Percentiles rank a stretch among this genome's conserved stretches.
Conservation (phyloP, 768 basidiomycete genomes). For the Guyanaporus albipodus region DNA sequence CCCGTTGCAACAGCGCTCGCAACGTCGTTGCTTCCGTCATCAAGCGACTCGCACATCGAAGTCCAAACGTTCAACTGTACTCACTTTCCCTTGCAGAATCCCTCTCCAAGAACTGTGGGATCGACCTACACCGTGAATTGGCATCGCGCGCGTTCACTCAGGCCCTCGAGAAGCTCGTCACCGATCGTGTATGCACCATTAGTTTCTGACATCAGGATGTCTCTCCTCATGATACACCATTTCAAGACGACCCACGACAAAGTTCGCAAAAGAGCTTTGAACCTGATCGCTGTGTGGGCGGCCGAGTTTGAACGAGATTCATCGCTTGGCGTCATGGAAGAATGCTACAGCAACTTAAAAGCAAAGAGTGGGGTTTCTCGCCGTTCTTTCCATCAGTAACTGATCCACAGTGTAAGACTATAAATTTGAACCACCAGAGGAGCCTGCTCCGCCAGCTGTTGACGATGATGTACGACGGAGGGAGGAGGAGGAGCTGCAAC, state of each 20-base stretch:
- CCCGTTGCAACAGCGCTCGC: constrained; percentile 59
- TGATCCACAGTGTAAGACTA: constrained; percentile 46
- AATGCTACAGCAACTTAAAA: constrained; percentile 78
- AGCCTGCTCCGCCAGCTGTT: constrained; percentile 62
- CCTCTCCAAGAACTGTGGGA: constrained; percentile 86
- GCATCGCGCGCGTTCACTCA: constrained; percentile 89
- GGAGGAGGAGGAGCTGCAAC: constrained; percentile 94
- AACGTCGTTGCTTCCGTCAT: constrained; percentile 79
- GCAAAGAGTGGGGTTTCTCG: constrained; percentile 60
- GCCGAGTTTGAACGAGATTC: constrained; percentile 78
- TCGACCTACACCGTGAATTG: constrained; percentile 79
- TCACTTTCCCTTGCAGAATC: constrained; percentile 85
- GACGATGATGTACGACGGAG: constrained; percentile 77
- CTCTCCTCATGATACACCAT: constrained; percentile 12
- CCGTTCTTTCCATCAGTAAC: neutral
- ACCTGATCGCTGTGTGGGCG: constrained; percentile 78
- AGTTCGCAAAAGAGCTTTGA: constrained; percentile 73
- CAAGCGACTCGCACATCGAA: constrained; percentile 90
- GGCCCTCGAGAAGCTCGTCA: constrained; percentile 80
- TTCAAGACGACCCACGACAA: constrained; percentile 84
- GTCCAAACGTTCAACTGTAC: constrained; percentile 95
- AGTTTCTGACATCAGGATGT: neutral
- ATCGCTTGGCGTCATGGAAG: constrained; percentile 85
- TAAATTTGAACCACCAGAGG: constrained; percentile 60
- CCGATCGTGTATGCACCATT: constrained; percentile 66